Percentiles rank a stretch among this genome's conserved stretches.
phyloP scores from a whole-genome alignment of 2,329 filamentous ascomycete genomes.

The Colletotrichum tanaceti region DNA sequence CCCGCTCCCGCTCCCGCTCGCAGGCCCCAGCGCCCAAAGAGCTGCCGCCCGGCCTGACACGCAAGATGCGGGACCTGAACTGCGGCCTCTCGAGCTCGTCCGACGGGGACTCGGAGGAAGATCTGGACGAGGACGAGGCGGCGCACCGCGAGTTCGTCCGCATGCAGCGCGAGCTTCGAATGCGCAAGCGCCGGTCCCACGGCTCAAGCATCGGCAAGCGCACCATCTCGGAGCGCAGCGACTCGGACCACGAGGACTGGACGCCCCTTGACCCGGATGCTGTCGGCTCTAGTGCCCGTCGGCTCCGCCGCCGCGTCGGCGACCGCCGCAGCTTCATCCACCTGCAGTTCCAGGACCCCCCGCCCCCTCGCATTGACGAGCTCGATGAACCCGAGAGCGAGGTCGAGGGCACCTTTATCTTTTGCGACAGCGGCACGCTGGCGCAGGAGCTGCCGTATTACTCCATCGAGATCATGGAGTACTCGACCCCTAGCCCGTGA shows the following conservation, averaged over 20 bases:
- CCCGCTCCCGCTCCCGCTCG: slow-evolving; percentile 56
- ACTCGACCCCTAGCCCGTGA: slow-evolving; percentile 33
- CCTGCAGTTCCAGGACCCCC: slow-evolving; percentile 62
- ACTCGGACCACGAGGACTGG: slow-evolving; percentile 57
- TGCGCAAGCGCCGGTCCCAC: slow-evolving; percentile 60
- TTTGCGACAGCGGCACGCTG: slow-evolving; percentile 48
- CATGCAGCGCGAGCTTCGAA: slow-evolving; percentile 56
- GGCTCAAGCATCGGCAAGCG: slow-evolving; percentile 67
- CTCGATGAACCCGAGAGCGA: slow-evolving; percentile 64
- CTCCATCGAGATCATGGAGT: slow-evolving; percentile 62
- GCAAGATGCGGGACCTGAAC: slow-evolving; percentile 57
- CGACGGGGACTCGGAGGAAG: slow-evolving; percentile 48
- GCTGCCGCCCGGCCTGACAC: slow-evolving; percentile 58
- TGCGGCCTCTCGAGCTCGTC: slow-evolving; percentile 53
- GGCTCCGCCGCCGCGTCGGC: slow-evolving; percentile 59
- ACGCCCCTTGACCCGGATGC: slow-evolving; percentile 50
- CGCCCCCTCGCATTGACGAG: slow-evolving; percentile 63
- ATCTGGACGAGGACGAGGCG: slow-evolving; percentile 54
- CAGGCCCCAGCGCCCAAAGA: slow-evolving; percentile 44
- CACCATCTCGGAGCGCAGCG: slow-evolving; percentile 65
- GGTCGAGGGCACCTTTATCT: slow-evolving; percentile 45
- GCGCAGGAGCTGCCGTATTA: slow-evolving; percentile 64
- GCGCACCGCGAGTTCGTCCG: slow-evolving; percentile 52
- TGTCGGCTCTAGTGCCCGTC: slow-evolving; percentile 60
- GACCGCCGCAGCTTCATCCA: slow-evolving; percentile 55